These are phyloP conservation scores for Neoascochyta sp. DNA, from an alignment of 2,329 filamentous ascomycete genomes.

Conservation along the genomic window DNA sequence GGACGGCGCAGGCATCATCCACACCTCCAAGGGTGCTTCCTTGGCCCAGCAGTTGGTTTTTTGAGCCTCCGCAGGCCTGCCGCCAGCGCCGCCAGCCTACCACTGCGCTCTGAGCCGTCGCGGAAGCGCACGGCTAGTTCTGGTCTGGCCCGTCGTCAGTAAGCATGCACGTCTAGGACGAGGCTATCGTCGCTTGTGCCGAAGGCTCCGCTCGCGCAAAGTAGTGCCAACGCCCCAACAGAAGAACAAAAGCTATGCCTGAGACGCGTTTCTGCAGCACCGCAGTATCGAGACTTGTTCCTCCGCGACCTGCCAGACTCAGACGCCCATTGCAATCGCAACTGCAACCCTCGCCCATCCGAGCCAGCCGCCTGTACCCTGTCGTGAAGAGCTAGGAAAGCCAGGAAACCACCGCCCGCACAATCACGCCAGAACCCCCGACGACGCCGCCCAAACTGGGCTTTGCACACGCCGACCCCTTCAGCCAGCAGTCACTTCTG, in stretches of 20 bases:
- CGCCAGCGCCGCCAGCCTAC: conserved; percentile 11
- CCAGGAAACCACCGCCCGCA: conserved; percentile 1
- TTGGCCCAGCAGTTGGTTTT: conserved; percentile 7
- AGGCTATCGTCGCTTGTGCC: conserved; percentile 10
- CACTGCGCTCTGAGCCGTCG: conserved; percentile 12
- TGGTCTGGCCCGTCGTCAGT: conserved; percentile 15
- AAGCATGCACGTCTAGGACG: conserved; percentile 6
- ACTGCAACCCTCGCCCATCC: no score
- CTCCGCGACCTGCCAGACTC: background rate
- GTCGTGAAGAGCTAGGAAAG: conserved; percentile 1
- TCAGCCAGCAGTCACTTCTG: no score
- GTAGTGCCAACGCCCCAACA: conserved; percentile 15
- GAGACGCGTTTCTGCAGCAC: conserved; percentile 1
- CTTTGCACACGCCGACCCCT: no score
- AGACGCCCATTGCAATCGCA: background rate
- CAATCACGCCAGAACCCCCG: no score
- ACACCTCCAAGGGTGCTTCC: conserved; percentile 9
- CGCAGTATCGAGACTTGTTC: conserved; percentile 1
- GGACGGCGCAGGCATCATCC: conserved; percentile 2
- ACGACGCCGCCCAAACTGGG: no score
- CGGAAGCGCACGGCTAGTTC: conserved; percentile 6
- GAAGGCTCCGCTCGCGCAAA: conserved; percentile 19
- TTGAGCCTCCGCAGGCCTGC: conserved; percentile 3
- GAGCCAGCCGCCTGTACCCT: no score
- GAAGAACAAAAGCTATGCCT: conserved; percentile 6